Conservation (phyloP, 257 asterid genomes). For the Penstemon barbatus region DNA sequence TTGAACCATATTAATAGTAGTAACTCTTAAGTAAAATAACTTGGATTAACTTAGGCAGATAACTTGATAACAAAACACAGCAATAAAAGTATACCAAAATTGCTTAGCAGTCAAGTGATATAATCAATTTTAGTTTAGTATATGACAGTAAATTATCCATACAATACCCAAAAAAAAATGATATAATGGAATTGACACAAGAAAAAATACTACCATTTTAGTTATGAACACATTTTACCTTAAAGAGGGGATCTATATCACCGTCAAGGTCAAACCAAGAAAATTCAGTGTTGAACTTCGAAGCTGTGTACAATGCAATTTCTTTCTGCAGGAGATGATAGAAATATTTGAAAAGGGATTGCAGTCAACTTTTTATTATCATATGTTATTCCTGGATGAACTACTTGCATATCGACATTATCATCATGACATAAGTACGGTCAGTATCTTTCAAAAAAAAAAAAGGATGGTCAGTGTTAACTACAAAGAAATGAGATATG, state of each 20-base stretch:
- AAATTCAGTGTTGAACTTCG: conserved; percentile 91
- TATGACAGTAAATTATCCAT: conserved; percentile 5
- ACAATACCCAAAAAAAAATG: neutral
- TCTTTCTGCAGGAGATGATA: conserved; percentile 79
- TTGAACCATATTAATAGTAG: too few species aligned
- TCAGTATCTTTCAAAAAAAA: too few species aligned
- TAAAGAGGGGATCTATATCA: conserved; percentile 95
- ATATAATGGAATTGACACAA: conserved; percentile 14
- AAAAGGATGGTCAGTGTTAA: neutral
- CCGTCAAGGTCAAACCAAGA: conserved; percentile 98
- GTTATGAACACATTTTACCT: conserved; percentile 55
- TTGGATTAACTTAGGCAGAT: too few species aligned
- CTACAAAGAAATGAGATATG: conserved; percentile 17
- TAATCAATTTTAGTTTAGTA: neutral
- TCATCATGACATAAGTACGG: neutral
- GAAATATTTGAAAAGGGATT: conserved; percentile 11
- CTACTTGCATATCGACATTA: conserved; percentile 20
- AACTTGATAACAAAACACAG: too few species aligned
- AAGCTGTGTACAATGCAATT: conserved; percentile 91
- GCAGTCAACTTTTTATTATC: conserved; percentile 5
- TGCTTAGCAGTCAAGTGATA: conserved; percentile 13
- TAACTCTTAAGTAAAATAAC: too few species aligned
- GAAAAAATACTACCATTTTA: neutral
- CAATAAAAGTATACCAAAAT: too few species aligned
- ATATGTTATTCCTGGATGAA: conserved; percentile 22